Evolutionary conservation across 306 rosid genomes (phyloP).

Genomic region (Quercus mongolica): DNA sequence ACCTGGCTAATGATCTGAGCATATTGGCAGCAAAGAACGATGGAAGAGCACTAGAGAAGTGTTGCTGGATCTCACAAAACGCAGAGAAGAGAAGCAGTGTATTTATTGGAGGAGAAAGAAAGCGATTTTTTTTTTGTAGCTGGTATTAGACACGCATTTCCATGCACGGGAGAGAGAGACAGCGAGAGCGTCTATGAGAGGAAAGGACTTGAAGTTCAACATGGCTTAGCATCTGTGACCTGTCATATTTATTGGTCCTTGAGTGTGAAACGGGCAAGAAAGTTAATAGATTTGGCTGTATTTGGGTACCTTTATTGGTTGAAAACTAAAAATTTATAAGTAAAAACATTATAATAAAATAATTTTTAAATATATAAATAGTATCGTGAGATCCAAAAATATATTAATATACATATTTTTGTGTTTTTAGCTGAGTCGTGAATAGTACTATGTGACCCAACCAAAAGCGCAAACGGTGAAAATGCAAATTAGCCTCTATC

Average conservation of each 20-base stretch:
- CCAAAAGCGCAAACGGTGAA: too few relatives aligned
- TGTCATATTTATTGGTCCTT: slow-evolving; percentile 37
- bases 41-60: not conserved
- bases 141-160: slow-evolving; percentile 27
- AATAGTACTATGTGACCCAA: fast-evolving
- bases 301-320: fast-evolving
- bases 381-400: fast-evolving
- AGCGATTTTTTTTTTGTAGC: slow-evolving; percentile 8
- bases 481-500: too few relatives aligned
- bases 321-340: too few relatives aligned
- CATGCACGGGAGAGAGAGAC: slow-evolving; percentile 31
- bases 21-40: slow-evolving; percentile 29
- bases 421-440: too few relatives aligned
- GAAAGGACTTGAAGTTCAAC: not conserved
- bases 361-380: too few relatives aligned
- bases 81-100: slow-evolving; percentile 7
- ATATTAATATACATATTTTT: fast-evolving
- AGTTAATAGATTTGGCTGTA: not conserved
- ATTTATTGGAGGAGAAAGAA: slow-evolving; percentile 29
- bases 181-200: not conserved
- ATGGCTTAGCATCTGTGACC: slow-evolving; percentile 20
- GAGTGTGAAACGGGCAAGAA: not conserved
- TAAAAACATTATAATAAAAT: fast-evolving
- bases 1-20: slow-evolving; percentile 69
- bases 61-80: slow-evolving; percentile 21